Evolutionary conservation across 257 asterid genomes (phyloP), one percentile per base, ranked within the genome.

Genomic region (Solanum dulcamara): DNA sequence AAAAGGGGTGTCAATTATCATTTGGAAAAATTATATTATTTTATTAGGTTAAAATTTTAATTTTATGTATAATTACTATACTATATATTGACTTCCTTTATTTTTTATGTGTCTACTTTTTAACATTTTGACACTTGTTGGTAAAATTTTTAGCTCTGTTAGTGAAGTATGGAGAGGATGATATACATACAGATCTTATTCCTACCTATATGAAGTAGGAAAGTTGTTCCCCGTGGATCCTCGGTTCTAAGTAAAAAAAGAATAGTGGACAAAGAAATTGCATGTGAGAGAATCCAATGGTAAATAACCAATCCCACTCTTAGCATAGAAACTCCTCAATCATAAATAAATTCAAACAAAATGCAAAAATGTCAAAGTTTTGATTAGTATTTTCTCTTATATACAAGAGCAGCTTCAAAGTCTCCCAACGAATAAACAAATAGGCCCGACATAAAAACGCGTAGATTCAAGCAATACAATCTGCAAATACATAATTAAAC

Each of bases 361-460:
- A 74, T 42, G 55, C 37, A 1, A 42, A 64, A 38, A 42, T 13
- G 81, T 74, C 57, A 74, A 42, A 24, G 57, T 42, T 74, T 40
- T 74, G 13, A 24, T 42, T 74, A 74, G 22, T 74, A 40, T 24
- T 40, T 74, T 74, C 57, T 6, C 4, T 12, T 12, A 38, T 38
- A 70, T n/a, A 40, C 14, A 30, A 3, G 30, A 74, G 37, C 24
- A 74, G 33, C 53, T 26, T 74, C 59, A 40, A 74, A 42, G 57
- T 42, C 24, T 24, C 12, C 57, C n/a, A 42, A 42, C 6, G n/a
- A 74, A 74, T 74, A 74, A 74, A 42, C 37, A 74, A 74, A 42
- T 42, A 24, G 22, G 57, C 53, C 81, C 81, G 81, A 74, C 81
- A 74, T 24, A 74, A 74, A 74, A 74, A 74, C 81, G 81, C 59